Percentiles rank a stretch among this genome's conserved stretches.
phyloP scores from a whole-genome alignment of 1,284 basidiomycete genomes.

The Xerocomus nothofagi region DNA sequence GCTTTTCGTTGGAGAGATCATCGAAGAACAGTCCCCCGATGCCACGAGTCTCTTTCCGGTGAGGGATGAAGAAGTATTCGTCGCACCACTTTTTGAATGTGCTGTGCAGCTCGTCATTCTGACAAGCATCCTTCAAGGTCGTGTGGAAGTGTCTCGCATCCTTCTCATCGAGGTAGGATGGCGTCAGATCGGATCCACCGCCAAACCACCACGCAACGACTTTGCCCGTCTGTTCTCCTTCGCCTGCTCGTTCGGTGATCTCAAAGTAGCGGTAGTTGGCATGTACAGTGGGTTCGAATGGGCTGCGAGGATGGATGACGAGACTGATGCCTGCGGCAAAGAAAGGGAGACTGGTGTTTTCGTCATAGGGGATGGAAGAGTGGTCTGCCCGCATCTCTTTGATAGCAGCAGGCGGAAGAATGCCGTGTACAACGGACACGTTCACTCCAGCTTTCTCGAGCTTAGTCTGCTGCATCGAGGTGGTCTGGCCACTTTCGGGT shows the following conservation, averaged over 20 bases:
- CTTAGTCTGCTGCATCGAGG: conserved; percentile 43
- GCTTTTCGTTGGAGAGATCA: conserved; percentile 68
- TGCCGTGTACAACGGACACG: conserved; percentile 90
- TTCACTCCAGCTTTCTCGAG: conserved; percentile 98
- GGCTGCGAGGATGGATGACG: conserved; percentile 93
- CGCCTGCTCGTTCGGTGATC: conserved; percentile 55
- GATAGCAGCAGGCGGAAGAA: conserved; percentile 85
- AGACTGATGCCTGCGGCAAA: conserved; percentile 91
- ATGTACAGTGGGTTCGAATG: conserved; percentile 90
- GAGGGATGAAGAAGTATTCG: conserved; percentile 94
- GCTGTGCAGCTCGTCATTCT: conserved; percentile 73
- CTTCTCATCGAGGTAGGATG: conserved; percentile 87
- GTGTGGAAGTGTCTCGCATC: conserved; percentile 89
- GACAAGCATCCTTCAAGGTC: conserved; percentile 78
- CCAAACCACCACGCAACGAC: conserved; percentile 98
- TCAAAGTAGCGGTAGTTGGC: conserved; percentile 99
- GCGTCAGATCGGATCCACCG: conserved; percentile 95
- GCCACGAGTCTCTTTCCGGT: conserved; percentile 87
- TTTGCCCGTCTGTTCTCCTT: conserved; percentile 37
- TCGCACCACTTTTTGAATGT: conserved; percentile 97
- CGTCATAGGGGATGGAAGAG: conserved; percentile 69
- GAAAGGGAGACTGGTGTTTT: conserved; percentile 75
- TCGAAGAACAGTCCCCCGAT: conserved; percentile 98
- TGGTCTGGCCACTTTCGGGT: conserved; percentile 31
- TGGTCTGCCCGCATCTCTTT: conserved; percentile 96